Percentiles rank a stretch among this genome's conserved stretches.
Evolutionary conservation across 306 rosid species (phyloP).

Genomic region (Begonia loranthoides): DNA sequence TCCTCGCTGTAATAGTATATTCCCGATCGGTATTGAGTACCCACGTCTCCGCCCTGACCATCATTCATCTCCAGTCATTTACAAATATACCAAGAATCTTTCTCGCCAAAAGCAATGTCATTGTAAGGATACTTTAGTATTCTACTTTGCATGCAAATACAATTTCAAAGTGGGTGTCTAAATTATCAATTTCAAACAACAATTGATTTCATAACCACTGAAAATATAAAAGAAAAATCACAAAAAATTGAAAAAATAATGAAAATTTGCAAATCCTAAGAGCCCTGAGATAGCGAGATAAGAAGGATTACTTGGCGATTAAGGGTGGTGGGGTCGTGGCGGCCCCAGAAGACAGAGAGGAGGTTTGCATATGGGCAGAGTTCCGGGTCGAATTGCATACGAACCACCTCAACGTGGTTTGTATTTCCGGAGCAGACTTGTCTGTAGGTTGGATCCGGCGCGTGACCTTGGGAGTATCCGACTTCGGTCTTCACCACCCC

Average conservation of each 20-base stretch:
- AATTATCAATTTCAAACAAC: no score
- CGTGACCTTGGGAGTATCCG: slow-evolving; percentile 74
- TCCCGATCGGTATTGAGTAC: slow-evolving; percentile 80
- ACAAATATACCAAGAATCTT: no score
- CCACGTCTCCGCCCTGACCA: slow-evolving; percentile 61
- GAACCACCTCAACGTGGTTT: slow-evolving; percentile 67
- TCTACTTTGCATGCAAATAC: no score
- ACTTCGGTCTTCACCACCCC: slow-evolving; percentile 80
- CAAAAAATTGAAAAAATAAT: no score
- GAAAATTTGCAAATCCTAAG: no score
- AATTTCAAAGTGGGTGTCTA: no score
- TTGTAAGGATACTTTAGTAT: no score
- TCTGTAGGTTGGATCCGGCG: slow-evolving; percentile 42
- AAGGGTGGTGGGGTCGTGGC: slow-evolving; percentile 57
- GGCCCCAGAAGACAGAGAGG: slow-evolving; percentile 56
- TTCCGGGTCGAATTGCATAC: slow-evolving; percentile 66
- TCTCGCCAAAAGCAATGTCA: no score
- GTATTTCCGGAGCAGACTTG: slow-evolving; percentile 51
- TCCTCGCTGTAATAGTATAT: slow-evolving; percentile 59
- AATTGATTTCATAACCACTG: no score
- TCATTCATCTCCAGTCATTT: no score
- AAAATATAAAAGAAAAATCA: no score
- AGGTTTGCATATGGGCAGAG: slow-evolving; percentile 37
- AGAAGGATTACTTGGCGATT: slow-evolving; percentile 51
- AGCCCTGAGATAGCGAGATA: background rate